Conservation (phyloP, 2,329 filamentous ascomycete species). For the Fusarium subglutinans region DNA sequence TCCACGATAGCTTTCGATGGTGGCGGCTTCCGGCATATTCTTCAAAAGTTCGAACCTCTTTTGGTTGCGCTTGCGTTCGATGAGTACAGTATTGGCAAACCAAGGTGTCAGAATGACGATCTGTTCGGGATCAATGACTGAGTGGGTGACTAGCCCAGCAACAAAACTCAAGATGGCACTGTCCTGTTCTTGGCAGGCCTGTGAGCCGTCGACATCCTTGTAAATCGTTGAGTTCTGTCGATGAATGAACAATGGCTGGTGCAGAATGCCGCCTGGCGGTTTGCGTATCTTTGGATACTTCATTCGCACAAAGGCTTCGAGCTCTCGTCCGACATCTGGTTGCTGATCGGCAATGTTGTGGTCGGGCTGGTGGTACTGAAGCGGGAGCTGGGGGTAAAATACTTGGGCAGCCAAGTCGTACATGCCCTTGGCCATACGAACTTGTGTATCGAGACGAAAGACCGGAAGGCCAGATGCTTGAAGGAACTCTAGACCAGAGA, state of each 20-base stretch:
- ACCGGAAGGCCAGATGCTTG: slow-evolving; percentile 18
- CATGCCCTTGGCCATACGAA: slow-evolving; percentile 34
- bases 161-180: neutral
- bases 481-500: neutral
- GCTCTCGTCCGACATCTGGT: neutral
- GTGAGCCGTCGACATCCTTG: neutral
- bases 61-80: neutral
- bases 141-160: neutral
- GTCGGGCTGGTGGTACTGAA: neutral
- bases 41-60: neutral
- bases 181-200: neutral
- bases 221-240: neutral
- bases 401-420: slow-evolving; percentile 15
- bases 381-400: neutral
- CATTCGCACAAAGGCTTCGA: neutral
- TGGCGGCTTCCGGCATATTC: neutral
- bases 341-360: rapidly evolving
- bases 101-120: neutral
- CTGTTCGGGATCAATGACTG: neutral
- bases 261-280: neutral
- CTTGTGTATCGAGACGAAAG: slow-evolving; percentile 27
- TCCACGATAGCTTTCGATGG: neutral
- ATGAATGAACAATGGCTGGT: neutral
- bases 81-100: neutral
- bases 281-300: neutral